A percentile compares a stretch with the other conserved stretches of the same genome.
Conservation (phyloP, 768 basidiomycete genomes). For the Trametes villosa region DNA sequence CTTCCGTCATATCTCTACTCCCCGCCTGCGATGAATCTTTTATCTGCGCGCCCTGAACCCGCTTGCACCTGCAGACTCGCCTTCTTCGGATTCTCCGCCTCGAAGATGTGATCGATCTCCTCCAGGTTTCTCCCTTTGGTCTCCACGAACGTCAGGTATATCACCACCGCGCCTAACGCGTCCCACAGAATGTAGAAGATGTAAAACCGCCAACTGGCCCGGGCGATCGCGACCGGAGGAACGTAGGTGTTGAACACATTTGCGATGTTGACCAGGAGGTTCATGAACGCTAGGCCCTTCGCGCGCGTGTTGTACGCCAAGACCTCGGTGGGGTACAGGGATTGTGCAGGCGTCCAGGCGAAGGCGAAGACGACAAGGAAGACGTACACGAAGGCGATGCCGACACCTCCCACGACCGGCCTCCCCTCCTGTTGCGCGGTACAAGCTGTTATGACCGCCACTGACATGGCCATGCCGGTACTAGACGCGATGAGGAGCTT, state of each 20-base stretch:
- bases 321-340: slow-evolving; percentile 73
- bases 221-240: slow-evolving; percentile 71
- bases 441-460: slow-evolving; percentile 40
- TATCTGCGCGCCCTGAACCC: background rate
- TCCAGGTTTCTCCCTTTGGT: slow-evolving; percentile 52
- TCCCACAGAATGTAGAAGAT: slow-evolving; percentile 68
- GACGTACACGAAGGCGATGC: slow-evolving; percentile 32
- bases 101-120: slow-evolving; percentile 28
- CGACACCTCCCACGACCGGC: slow-evolving; percentile 35
- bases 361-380: slow-evolving; percentile 26
- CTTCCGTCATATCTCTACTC: background rate
- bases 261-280: slow-evolving; percentile 63
- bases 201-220: slow-evolving; percentile 46
- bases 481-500: slow-evolving; percentile 38
- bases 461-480: slow-evolving; percentile 30
- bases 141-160: slow-evolving; percentile 62
- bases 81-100: slow-evolving; percentile 22
- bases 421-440: slow-evolving; percentile 35
- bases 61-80: slow-evolving; percentile 11
- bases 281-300: slow-evolving; percentile 80
- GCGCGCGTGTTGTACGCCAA: slow-evolving; percentile 68
- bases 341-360: slow-evolving; percentile 60
- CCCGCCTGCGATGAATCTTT: background rate
- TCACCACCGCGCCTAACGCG: slow-evolving; percentile 59
- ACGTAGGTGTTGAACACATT: slow-evolving; percentile 81